phyloP scores from a whole-genome alignment of 345 rosid genomes.

The Dovyalis caffra region DNA sequence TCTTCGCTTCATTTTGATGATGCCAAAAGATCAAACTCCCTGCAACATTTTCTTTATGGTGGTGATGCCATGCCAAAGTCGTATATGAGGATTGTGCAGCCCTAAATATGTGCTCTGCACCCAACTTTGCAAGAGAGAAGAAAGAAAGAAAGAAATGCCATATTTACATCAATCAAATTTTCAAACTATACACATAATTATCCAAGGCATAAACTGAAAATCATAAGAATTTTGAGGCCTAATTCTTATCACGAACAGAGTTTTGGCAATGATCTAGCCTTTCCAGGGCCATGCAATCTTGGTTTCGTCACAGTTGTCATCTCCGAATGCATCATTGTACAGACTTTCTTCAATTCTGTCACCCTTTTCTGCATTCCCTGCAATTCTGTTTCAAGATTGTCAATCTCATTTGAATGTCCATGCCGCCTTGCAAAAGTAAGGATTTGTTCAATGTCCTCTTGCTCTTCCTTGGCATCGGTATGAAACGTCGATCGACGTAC shows the following conservation, averaged over 20 bases:
- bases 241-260: slow-evolving; percentile 34
- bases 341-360: slow-evolving; percentile 27
- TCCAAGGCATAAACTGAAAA: background rate
- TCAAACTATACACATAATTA: background rate
- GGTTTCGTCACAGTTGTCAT: slow-evolving; percentile 22
- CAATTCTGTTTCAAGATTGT: slow-evolving; percentile 20
- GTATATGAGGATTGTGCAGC: background rate
- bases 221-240: background rate
- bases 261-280: slow-evolving; percentile 33
- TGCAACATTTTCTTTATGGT: no score
- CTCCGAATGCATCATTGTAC: slow-evolving; percentile 26
- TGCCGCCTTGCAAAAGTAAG: slow-evolving; percentile 17
- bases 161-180: slow-evolving; percentile 11
- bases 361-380: slow-evolving; percentile 26
- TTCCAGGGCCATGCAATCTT: slow-evolving; percentile 21
- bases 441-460: slow-evolving; percentile 9
- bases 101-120: background rate
- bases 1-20: background rate
- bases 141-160: background rate
- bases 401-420: slow-evolving; percentile 13
- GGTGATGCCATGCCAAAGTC: background rate
- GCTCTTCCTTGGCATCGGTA: slow-evolving; percentile 1
- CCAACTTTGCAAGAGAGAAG: background rate
- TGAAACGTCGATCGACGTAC: background rate
- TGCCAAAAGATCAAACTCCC: background rate